phyloP scores from a whole-genome alignment of 192 early-diverging fungal genomes.

The Backusella sp. region DNA sequence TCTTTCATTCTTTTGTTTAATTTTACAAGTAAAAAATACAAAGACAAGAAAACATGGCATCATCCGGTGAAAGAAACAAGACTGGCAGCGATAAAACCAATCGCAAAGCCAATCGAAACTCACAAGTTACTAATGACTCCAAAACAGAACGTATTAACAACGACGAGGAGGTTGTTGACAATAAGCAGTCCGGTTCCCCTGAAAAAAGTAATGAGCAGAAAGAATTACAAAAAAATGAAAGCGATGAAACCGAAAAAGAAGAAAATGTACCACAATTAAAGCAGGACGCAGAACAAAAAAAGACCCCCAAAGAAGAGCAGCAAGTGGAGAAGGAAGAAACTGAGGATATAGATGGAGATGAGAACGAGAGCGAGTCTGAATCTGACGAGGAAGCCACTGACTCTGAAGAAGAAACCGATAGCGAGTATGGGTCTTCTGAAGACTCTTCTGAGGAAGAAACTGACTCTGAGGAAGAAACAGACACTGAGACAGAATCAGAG shows the following conservation, averaged over 20 bases:
- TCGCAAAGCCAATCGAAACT: not conserved
- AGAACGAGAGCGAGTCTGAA: not conserved
- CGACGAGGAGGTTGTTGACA: not conserved
- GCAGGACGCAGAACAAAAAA: not conserved
- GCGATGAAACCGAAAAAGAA: not conserved
- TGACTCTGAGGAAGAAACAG: not conserved
- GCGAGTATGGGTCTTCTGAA: not conserved
- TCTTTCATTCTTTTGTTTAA: not conserved
- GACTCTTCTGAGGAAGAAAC: not conserved
- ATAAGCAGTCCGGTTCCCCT: not conserved
- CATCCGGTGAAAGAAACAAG: not conserved
- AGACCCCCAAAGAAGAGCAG: not conserved
- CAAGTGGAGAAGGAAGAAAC: not conserved
- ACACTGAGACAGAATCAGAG: not conserved
- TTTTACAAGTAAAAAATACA: not conserved
- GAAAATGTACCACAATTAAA: not conserved
- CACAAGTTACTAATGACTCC: not conserved
- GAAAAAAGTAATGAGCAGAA: not conserved
- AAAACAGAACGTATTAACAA: not conserved
- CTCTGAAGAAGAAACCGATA: not conserved
- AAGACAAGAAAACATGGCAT: not conserved
- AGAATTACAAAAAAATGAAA: not conserved
- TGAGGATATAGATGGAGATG: not conserved
- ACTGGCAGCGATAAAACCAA: not conserved
- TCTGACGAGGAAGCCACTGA: not conserved